Base-by-base conservation (phyloP, 2,329 filamentous ascomycete genomes). In the Arthrobotrys entomopaga region DNA sequence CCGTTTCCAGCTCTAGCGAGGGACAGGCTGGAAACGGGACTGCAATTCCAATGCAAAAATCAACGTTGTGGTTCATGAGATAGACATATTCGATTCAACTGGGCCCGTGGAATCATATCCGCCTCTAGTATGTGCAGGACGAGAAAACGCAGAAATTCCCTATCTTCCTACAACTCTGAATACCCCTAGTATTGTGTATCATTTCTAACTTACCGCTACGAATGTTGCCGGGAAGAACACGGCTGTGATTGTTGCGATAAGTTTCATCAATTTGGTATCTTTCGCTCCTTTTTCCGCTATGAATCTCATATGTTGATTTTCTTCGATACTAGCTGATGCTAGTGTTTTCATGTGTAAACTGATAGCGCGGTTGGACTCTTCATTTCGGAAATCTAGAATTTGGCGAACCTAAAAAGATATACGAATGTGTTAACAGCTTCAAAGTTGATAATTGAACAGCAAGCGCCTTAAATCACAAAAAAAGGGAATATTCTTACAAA, bases 211-310 rank as follows among this genome's bases (percentile, higher is more conserved):
- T 53, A 63, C 59, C 20, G 59, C 59, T 19, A 63, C 59, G 22
- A 63, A 63, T 40, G 59, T 63, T 53, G 59, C 59, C 15, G 59
- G 59, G 19, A 63, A 26, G 20, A 63, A 63, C 15, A 53, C 24
- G 6, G 59, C 59, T 5, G 59, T 63, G 20, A 63, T 63, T 15
- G 53, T 42, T 8, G 59, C 53, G 29, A 63, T 63, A 16, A 63
- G 11, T 38, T 63, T 63, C 59, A 63, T 52, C 46, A 63, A 52
- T 53, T 63, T 63, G 19, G 59, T 53, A 53, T 63, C 59, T 26
- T 53, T 63, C 15, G 48, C 59, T 22, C 59, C 59, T 15, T 63
- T 63, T 24, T 40, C 59, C 6, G 59, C 59, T 5, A 63, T 40
- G 13, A 15, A 13, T 11, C 19, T 20, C 34, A 63, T 52, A 63